Conservation (phyloP, 345 rosid species). For the Brassica nigra region DNA sequence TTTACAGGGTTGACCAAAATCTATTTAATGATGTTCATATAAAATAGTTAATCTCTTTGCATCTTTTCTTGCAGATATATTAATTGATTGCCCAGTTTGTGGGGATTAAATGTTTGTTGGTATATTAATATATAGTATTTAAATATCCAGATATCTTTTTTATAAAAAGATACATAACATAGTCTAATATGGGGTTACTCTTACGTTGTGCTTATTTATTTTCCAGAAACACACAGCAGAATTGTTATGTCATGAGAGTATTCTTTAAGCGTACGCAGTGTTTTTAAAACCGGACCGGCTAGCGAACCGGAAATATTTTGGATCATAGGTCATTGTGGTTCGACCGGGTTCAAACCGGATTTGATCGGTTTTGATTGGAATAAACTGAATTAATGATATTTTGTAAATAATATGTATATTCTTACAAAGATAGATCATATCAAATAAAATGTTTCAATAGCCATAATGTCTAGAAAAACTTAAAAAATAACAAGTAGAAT, state of each 20-base stretch:
- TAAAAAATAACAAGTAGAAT: no score
- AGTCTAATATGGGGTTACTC: not conserved
- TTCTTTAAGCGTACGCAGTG: not conserved
- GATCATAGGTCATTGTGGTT: no score
- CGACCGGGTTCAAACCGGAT: no score
- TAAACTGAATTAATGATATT: no score
- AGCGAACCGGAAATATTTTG: no score
- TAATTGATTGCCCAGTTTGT: constrained; percentile 22
- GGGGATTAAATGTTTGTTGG: constrained; percentile 10
- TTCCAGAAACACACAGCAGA: not conserved
- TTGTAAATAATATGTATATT: no score
- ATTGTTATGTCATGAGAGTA: not conserved
- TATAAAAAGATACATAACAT: not conserved
- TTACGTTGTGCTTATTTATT: constrained; percentile 9
- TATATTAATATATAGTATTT: not conserved
- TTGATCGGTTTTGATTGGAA: no score
- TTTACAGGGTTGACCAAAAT: constrained; percentile 28
- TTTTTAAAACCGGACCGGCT: no score
- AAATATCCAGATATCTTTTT: not conserved
- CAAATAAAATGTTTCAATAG: no score
- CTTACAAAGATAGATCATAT: no score
- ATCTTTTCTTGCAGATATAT: constrained; percentile 7
- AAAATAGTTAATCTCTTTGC: constrained; percentile 16
- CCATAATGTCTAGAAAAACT: no score
- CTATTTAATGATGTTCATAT: constrained; percentile 15